These are phyloP conservation scores for Penicillium sumatraense DNA, from an alignment of 2,329 filamentous ascomycete genomes.

Conservation along the genomic window DNA sequence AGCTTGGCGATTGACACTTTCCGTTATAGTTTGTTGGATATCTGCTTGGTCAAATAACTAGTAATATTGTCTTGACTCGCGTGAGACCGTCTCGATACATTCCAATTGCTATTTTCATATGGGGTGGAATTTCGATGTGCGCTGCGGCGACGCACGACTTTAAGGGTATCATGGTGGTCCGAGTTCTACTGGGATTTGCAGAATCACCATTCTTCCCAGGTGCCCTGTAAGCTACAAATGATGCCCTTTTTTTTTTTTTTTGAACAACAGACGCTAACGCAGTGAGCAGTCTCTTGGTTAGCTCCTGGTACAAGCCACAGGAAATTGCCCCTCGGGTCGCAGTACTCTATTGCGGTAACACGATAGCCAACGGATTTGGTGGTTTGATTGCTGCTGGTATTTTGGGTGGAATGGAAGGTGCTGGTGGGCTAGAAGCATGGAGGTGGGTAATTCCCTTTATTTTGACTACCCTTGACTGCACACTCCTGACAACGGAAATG, in stretches of 20 bases:
- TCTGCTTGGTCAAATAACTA: constrained; percentile 54
- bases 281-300: constrained; percentile 26
- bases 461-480: neutral
- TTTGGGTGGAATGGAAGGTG: constrained; percentile 42
- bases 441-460: constrained; percentile 9
- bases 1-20: neutral
- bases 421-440: constrained; percentile 47
- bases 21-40: constrained; percentile 44
- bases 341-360: constrained; percentile 49
- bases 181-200: constrained; percentile 48
- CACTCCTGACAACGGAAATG: neutral
- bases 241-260: neutral
- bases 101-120: constrained; percentile 33
- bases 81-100: constrained; percentile 42
- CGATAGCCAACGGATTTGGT: constrained; percentile 46
- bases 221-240: constrained; percentile 36
- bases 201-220: constrained; percentile 64
- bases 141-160: constrained; percentile 45
- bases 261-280: neutral
- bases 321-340: constrained; percentile 56
- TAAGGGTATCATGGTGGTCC: constrained; percentile 25
- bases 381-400: constrained; percentile 40
- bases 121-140: constrained; percentile 22
- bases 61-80: constrained; percentile 36
- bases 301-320: constrained; percentile 68